These are phyloP conservation scores for Sistotremastrum suecicum DNA, from an alignment of 768 basidiomycete genomes.

Conservation along the genomic window DNA sequence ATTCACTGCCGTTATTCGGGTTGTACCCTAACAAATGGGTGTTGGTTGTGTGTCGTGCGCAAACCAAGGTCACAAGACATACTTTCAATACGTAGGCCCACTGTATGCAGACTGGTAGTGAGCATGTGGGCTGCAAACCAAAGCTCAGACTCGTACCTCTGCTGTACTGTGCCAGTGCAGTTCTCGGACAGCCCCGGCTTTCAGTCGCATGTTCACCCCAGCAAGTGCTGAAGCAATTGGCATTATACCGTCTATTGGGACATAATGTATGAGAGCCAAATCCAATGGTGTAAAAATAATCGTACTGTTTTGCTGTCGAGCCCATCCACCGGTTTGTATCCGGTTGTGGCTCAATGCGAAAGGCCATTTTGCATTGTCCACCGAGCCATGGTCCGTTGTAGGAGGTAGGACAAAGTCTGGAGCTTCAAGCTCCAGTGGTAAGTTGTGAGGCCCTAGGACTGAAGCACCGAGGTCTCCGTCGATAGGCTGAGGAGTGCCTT, in stretches of 20 bases:
- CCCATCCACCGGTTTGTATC: constrained; percentile 47
- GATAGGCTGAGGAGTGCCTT: constrained; percentile 16
- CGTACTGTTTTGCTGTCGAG: constrained; percentile 38
- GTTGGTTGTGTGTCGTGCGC: constrained; percentile 7
- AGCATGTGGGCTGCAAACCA: too few species aligned
- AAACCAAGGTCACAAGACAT: background rate
- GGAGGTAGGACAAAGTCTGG: constrained; percentile 31
- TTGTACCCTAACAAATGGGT: constrained; percentile 23
- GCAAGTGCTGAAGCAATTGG: constrained; percentile 33
- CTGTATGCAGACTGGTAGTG: constrained; percentile 8
- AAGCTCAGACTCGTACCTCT: constrained; percentile 18
- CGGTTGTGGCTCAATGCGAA: constrained; percentile 41
- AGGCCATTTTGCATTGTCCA: constrained; percentile 45
- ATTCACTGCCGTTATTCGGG: constrained; percentile 35
- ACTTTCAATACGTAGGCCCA: constrained; percentile 42
- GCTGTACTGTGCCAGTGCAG: constrained; percentile 41
- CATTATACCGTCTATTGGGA: constrained; percentile 26
- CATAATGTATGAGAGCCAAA: constrained; percentile 1
- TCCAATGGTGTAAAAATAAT: background rate
- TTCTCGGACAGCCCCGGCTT: constrained; percentile 36
- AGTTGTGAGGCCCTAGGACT: constrained; percentile 29
- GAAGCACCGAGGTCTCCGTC: constrained; percentile 26
- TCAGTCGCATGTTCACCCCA: constrained; percentile 38
- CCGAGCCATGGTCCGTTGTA: constrained; percentile 27
- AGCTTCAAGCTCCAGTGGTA: constrained; percentile 27